Percentiles rank a stretch among this genome's conserved stretches.
These are phyloP conservation scores for Penicillium manginii DNA, from an alignment of 495 filamentous ascomycete species.

Conservation along the genomic window DNA sequence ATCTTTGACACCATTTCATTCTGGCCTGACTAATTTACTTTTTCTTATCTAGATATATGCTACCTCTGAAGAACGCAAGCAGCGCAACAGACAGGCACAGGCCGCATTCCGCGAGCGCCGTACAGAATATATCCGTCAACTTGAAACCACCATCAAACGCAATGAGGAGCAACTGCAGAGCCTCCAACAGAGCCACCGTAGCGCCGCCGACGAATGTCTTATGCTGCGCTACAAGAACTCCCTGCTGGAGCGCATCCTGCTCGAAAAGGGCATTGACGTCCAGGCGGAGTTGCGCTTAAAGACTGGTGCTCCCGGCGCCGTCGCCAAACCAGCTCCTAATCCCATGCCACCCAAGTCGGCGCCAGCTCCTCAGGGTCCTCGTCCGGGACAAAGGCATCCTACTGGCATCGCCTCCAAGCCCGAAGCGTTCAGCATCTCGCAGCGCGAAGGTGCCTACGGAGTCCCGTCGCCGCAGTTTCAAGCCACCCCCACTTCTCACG, in stretches of 20 bases:
- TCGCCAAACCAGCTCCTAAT: constrained; percentile 54
- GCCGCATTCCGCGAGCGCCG: constrained; percentile 95
- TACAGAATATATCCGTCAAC: constrained; percentile 98
- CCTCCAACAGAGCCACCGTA: constrained; percentile 91
- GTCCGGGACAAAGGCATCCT: constrained; percentile 65
- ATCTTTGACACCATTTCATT: constrained; percentile 3
- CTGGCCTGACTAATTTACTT: constrained; percentile 15
- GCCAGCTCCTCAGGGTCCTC: constrained; percentile 17
- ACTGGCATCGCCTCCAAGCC: constrained; percentile 74
- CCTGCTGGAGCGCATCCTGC: constrained; percentile 87
- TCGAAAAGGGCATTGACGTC: constrained; percentile 98
- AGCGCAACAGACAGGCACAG: constrained; percentile 95
- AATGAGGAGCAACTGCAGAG: constrained; percentile 92
- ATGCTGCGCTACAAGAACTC: constrained; percentile 99
- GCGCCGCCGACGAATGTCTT: constrained; percentile 93
- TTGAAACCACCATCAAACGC: constrained; percentile 95
- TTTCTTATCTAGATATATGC: constrained; percentile 77
- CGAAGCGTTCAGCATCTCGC: constrained; percentile 60
- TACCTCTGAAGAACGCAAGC: constrained; percentile 97
- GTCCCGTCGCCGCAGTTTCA: constrained; percentile 65
- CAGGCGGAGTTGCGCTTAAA: constrained; percentile 92
- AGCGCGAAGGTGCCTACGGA: constrained; percentile 53
- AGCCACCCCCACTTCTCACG: constrained; percentile 81
- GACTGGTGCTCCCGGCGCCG: constrained; percentile 68
- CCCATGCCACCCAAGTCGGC: constrained; percentile 54